phyloP scores from a whole-genome alignment of 257 asterid genomes.

The Nemophila menziesii region DNA sequence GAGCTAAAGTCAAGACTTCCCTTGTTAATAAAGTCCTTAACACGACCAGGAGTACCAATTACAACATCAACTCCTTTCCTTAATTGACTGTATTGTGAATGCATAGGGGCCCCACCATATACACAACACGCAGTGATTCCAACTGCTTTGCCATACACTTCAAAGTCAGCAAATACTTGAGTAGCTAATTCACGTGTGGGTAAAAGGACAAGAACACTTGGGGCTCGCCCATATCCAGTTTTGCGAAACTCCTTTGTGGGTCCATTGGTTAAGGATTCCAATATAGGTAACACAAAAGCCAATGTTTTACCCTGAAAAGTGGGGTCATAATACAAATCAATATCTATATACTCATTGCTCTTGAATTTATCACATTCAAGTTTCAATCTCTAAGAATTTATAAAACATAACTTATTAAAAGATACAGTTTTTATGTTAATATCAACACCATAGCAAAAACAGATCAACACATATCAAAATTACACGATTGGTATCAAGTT shows the following conservation, averaged over 20 bases:
- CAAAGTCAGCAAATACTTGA: conserved; percentile 82
- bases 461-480: not conserved
- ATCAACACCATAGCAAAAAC: not conserved
- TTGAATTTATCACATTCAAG: too few relatives aligned
- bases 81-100: conserved; percentile 40
- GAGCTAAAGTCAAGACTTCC: conserved; percentile 66
- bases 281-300: conserved; percentile 85
- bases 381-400: not conserved
- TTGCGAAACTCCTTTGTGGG: conserved; percentile 40
- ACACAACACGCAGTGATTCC: conserved; percentile 75
- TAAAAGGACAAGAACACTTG: conserved; percentile 81
- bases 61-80: conserved; percentile 83
- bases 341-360: too few relatives aligned
- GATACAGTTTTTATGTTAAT: too few relatives aligned
- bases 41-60: conserved; percentile 90
- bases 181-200: conserved; percentile 95
- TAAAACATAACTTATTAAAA: too few relatives aligned
- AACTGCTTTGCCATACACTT: conserved; percentile 59
- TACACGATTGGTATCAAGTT: not conserved
- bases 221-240: conserved; percentile 73
- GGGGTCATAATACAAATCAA: not conserved
- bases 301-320: conserved; percentile 67
- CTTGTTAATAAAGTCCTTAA: conserved; percentile 88
- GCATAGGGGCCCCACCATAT: conserved; percentile 75
- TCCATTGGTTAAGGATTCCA: conserved; percentile 79